phyloP scores from a whole-genome alignment of 2,329 filamentous ascomycete species.

The Tolypocladium ophioglossoides region DNA sequence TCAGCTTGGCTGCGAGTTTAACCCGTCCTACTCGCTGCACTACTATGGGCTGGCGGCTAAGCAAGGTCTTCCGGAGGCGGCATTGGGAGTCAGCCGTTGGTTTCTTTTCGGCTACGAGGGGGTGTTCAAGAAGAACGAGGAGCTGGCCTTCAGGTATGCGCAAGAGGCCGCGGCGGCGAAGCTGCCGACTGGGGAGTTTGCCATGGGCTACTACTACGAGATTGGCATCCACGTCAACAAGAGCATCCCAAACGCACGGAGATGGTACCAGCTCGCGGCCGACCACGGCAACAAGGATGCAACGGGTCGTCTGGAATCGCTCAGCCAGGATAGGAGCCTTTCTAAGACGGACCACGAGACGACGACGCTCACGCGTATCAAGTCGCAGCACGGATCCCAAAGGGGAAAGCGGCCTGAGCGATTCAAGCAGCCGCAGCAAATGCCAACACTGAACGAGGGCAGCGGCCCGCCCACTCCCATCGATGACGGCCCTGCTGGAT shows the following conservation, averaged over 20 bases:
- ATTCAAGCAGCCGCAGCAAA: slow-evolving; percentile 38
- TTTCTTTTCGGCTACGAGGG: slow-evolving; percentile 93
- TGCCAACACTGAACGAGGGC: slow-evolving; percentile 41
- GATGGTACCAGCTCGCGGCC: slow-evolving; percentile 85
- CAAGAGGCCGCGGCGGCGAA: slow-evolving; percentile 74
- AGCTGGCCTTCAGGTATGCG: slow-evolving; percentile 84
- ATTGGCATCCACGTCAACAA: slow-evolving; percentile 88
- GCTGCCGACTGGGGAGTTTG: slow-evolving; percentile 86
- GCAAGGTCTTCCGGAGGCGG: slow-evolving; percentile 87
- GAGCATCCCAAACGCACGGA: slow-evolving; percentile 69
- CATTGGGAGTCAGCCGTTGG: slow-evolving; percentile 96
- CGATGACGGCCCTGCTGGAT: slow-evolving; percentile 9
- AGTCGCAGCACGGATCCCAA: slow-evolving; percentile 64
- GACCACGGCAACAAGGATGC: slow-evolving; percentile 91
- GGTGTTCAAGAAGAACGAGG: slow-evolving; percentile 90
- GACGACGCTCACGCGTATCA: slow-evolving; percentile 80
- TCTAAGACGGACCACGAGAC: slow-evolving; percentile 90
- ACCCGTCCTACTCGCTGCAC: slow-evolving; percentile 82
- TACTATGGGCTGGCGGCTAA: slow-evolving; percentile 90
- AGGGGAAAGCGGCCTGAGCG: slow-evolving; percentile 50
- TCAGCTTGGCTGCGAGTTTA: slow-evolving; percentile 88
- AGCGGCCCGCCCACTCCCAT: slow-evolving; percentile 18
- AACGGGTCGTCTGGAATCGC: slow-evolving; percentile 66
- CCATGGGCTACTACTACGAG: slow-evolving; percentile 94
- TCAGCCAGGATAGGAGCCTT: slow-evolving; percentile 71